phyloP scores from a whole-genome alignment of 768 basidiomycete genomes.

The Strobilomyces dryophilus region DNA sequence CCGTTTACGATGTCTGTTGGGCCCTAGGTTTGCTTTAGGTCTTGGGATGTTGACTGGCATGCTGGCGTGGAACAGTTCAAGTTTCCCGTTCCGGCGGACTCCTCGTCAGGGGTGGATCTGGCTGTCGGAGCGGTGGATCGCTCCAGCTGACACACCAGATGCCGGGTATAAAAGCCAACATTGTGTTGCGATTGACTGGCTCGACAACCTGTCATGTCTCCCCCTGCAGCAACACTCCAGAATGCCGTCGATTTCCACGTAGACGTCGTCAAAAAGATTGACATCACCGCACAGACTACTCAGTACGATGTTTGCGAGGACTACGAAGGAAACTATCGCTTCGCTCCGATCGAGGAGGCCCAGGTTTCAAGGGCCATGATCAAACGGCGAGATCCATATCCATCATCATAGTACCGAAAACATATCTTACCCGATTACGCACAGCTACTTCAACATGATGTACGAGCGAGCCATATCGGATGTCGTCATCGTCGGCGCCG shows the following conservation, averaged over 20 bases:
- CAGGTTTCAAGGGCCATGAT: conserved; percentile 77
- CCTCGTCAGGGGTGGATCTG: not conserved
- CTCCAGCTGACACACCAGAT: not conserved
- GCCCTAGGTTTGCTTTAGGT: no score
- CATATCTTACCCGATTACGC: conserved; percentile 2
- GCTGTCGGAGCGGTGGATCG: not conserved
- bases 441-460: conserved; percentile 69
- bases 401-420: not conserved
- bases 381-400: conserved; percentile 41
- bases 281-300: not conserved
- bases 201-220: conserved; percentile 30
- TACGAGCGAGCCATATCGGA: conserved; percentile 74
- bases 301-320: conserved; percentile 25
- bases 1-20: not conserved
- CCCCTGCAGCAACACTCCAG: conserved; percentile 33
- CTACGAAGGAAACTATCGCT: conserved; percentile 61
- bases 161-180: conserved; percentile 6
- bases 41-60: no score
- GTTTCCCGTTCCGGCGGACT: not conserved
- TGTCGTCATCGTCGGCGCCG: conserved; percentile 73
- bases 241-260: conserved; percentile 17
- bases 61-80: no score
- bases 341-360: conserved; percentile 72
- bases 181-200: not conserved
- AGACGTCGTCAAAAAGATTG: conserved; percentile 24